phyloP scores from a whole-genome alignment of 345 rosid genomes.

The Salix brachista region DNA sequence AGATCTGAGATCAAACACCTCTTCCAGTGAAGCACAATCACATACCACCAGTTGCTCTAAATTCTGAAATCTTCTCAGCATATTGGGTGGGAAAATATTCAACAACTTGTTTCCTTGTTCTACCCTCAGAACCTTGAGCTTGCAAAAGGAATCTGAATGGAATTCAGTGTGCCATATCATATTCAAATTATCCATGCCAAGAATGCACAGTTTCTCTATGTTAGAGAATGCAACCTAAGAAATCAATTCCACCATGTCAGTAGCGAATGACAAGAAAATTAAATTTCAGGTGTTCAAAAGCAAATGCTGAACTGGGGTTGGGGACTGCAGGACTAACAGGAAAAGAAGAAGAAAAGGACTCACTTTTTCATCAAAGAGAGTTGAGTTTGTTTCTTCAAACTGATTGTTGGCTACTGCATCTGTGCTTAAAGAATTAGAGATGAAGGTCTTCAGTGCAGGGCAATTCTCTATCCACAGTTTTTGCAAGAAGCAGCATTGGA shows the following conservation, averaged over 20 bases:
- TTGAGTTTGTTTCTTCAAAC: neutral
- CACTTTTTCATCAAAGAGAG: conserved; percentile 14
- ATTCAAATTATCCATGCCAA: conserved; percentile 13
- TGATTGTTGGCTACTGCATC: neutral
- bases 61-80: neutral
- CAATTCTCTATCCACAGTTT: neutral
- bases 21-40: neutral
- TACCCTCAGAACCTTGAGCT: conserved; percentile 3
- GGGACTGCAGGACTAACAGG: neutral
- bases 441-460: neutral
- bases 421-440: neutral
- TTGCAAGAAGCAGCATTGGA: conserved; percentile 7
- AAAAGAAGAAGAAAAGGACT: neutral
- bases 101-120: neutral
- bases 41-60: neutral
- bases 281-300: no score
- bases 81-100: conserved; percentile 13
- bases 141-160: conserved; percentile 11
- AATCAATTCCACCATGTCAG: neutral
- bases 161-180: conserved; percentile 18
- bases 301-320: neutral
- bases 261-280: no score
- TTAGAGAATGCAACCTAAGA: conserved; percentile 22
- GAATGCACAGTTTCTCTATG: conserved; percentile 15
- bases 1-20: conserved; percentile 13